Conservation (phyloP, 2,329 filamentous ascomycete species). For the Phaeoacremonium minimum region DNA sequence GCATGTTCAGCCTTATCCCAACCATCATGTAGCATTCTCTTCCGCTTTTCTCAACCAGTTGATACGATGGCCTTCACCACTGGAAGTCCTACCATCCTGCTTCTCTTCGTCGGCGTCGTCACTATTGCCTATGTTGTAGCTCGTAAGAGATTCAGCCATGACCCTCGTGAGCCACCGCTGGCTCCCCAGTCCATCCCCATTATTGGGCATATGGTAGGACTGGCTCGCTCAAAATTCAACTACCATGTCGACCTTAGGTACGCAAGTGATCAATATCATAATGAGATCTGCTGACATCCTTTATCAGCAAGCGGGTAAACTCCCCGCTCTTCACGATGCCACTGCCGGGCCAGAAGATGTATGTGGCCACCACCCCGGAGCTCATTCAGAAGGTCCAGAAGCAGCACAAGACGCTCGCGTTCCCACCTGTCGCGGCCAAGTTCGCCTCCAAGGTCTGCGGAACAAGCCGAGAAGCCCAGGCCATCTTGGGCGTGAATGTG, state of each 20-base stretch:
- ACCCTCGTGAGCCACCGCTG: slow-evolving; percentile 23
- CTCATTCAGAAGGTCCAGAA: slow-evolving; percentile 32
- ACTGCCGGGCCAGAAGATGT: slow-evolving; percentile 34
- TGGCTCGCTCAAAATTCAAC: slow-evolving; percentile 20
- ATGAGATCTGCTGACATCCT: background rate
- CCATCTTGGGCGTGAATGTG: slow-evolving; percentile 21
- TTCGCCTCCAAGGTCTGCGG: slow-evolving; percentile 23
- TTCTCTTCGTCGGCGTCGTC: slow-evolving; percentile 2
- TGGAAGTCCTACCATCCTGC: background rate
- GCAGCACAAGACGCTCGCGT: slow-evolving; percentile 27
- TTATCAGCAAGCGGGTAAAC: slow-evolving; percentile 9
- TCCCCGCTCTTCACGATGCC: slow-evolving; percentile 33
- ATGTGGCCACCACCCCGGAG: slow-evolving; percentile 29
- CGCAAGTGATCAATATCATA: background rate
- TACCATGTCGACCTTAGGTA: slow-evolving; percentile 26
- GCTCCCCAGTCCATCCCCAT: slow-evolving; percentile 22
- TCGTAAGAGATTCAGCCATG: slow-evolving; percentile 13
- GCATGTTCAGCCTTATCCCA: too few species aligned
- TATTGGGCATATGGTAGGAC: slow-evolving; percentile 23
- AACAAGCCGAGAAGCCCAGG: slow-evolving; percentile 19
- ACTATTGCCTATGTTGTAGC: slow-evolving; percentile 4
- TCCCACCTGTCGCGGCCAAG: slow-evolving; percentile 29
- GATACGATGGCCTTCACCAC: slow-evolving; percentile 1
- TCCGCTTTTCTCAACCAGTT: background rate
- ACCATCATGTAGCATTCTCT: too few species aligned